Conservation (phyloP, 2,329 filamentous ascomycete genomes). For the Metarhizium album region DNA sequence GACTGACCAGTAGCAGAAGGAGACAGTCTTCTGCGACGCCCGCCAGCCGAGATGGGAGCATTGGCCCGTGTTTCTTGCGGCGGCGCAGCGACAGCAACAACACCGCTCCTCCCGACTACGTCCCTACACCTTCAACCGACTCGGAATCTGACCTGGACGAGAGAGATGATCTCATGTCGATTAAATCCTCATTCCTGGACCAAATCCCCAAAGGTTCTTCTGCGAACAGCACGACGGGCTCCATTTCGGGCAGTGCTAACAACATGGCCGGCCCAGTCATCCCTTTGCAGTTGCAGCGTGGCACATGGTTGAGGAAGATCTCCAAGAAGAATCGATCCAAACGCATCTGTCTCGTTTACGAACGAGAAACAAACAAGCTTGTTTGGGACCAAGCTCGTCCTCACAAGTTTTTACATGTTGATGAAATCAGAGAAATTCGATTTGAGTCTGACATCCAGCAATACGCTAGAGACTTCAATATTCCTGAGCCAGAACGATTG, state of each 20-base stretch:
- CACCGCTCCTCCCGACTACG: slow-evolving; percentile 44
- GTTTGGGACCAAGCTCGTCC: slow-evolving; percentile 74
- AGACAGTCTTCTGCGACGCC: slow-evolving; percentile 69
- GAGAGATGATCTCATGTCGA: slow-evolving; percentile 29
- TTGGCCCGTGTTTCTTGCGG: slow-evolving; percentile 79
- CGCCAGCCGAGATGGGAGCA: slow-evolving; percentile 73
- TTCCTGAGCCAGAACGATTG: slow-evolving; percentile 54
- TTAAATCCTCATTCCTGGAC: slow-evolving; percentile 31
- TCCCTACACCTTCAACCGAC: slow-evolving; percentile 29
- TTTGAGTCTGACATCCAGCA: slow-evolving; percentile 75
- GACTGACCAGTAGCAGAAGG: slow-evolving; percentile 49
- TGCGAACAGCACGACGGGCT: slow-evolving; percentile 35
- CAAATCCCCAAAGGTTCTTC: slow-evolving; percentile 36
- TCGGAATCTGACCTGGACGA: slow-evolving; percentile 49
- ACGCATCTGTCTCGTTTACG: slow-evolving; percentile 59
- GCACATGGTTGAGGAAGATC: slow-evolving; percentile 69
- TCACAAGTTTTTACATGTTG: slow-evolving; percentile 81
- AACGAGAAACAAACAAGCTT: slow-evolving; percentile 75
- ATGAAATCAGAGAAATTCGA: slow-evolving; percentile 88
- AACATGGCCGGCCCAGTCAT: slow-evolving; percentile 58
- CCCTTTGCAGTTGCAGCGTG: slow-evolving; percentile 65
- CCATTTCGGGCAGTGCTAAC: slow-evolving; percentile 32
- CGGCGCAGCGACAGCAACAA: slow-evolving; percentile 84
- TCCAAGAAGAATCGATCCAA: slow-evolving; percentile 73
- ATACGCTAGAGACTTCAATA: slow-evolving; percentile 73